Evolutionary conservation across 345 rosid species (phyloP).

Genomic region (Brassica rapa): DNA sequence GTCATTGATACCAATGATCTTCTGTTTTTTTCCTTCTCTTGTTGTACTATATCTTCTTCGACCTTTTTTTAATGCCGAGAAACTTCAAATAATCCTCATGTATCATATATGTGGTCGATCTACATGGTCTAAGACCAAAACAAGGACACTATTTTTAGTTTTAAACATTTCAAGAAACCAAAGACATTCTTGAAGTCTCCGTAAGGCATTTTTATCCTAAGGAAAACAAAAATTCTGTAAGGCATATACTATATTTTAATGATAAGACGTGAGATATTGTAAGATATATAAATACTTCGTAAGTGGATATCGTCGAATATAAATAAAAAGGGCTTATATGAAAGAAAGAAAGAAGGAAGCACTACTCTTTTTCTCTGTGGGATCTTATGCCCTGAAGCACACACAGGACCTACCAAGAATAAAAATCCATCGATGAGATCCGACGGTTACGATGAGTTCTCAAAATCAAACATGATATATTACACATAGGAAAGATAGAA

Average conservation of each 20-base stretch:
- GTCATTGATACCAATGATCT: conserved; percentile 20
- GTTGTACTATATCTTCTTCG: background rate
- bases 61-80: background rate
- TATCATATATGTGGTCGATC: conserved; percentile 26
- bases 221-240: conserved; percentile 1
- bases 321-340: background rate
- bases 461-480: background rate
- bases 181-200: conserved; percentile 25
- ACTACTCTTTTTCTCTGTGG: conserved; percentile 12
- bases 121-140: conserved; percentile 23
- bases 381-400: conserved; percentile 30
- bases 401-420: conserved; percentile 16
- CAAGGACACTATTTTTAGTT: conserved; percentile 14
- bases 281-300: background rate
- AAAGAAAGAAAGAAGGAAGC: conserved; percentile 15
- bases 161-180: conserved; percentile 21
- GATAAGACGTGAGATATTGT: conserved; percentile 15
- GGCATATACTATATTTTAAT: conserved; percentile 3
- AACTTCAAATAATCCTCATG: conserved; percentile 1
- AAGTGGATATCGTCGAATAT: conserved; percentile 4
- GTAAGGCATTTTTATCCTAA: background rate
- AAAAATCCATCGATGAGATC: background rate
- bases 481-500: background rate
- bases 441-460: conserved; percentile 22
- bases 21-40: background rate